A percentile compares a stretch with the other conserved stretches of the same genome.
Evolutionary conservation across 208 protist genomes (phyloP).

Genomic region (Tritrichomonas foetus): DNA sequence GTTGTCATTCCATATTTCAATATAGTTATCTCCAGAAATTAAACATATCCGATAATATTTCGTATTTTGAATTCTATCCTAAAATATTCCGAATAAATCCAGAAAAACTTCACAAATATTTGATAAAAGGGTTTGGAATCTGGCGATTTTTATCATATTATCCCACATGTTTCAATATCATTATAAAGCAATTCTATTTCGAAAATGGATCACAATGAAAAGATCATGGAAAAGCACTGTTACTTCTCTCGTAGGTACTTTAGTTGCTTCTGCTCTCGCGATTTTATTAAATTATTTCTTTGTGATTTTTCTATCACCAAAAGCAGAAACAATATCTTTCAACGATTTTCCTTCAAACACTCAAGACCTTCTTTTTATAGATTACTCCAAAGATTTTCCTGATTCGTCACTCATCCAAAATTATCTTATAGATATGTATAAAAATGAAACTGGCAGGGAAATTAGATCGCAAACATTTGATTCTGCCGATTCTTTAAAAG

Average conservation of each 20-base stretch:
- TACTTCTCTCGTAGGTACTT: neutral
- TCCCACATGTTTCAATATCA: neutral
- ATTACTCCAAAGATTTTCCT: neutral
- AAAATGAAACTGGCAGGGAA: neutral
- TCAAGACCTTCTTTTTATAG: neutral
- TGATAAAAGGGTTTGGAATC: no score
- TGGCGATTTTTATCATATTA: no score
- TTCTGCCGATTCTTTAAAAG: neutral
- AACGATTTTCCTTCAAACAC: neutral
- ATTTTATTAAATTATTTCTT: neutral
- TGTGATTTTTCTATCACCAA: neutral
- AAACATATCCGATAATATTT: no score
- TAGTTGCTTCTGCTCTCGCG: neutral
- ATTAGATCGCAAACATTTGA: neutral
- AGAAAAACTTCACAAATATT: no score
- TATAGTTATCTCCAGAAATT: no score
- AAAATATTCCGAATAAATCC: no score
- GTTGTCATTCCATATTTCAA: no score
- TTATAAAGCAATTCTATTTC: neutral
- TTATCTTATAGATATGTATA: neutral
- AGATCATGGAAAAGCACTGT: neutral
- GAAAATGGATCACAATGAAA: neutral
- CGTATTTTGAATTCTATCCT: no score
- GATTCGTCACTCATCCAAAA: neutral
- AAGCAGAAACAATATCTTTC: neutral